phyloP scores from a whole-genome alignment of 495 filamentous ascomycete genomes.

The Clohesyomyces aquaticus region DNA sequence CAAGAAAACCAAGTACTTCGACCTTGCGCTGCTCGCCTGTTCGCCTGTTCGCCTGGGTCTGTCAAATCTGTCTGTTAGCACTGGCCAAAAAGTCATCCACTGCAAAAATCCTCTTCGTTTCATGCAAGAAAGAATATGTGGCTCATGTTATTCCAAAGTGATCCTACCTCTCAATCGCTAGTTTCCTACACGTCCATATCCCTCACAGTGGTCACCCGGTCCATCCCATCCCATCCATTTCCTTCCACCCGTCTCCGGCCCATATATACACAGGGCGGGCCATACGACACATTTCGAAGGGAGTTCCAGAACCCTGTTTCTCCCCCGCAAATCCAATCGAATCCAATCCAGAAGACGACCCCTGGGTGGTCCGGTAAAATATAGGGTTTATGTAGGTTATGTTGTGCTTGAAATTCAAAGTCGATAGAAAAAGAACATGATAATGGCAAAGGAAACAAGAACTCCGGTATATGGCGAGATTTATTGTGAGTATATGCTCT shows the following conservation, averaged over 20 bases:
- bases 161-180: not conserved
- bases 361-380: not conserved
- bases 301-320: not conserved
- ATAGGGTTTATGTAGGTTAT: constrained; percentile 8
- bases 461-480: constrained; percentile 32
- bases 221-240: not conserved
- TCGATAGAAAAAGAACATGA: not conserved
- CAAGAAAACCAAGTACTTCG: too few species aligned
- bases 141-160: not conserved
- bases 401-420: not conserved
- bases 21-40: too few species aligned
- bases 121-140: too few species aligned
- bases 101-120: too few species aligned
- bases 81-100: too few species aligned
- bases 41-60: too few species aligned
- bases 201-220: not conserved
- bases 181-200: not conserved
- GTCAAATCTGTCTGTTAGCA: too few species aligned
- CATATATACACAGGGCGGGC: not conserved
- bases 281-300: too few species aligned
- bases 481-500: constrained; percentile 20
- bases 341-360: not conserved
- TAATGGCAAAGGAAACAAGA: constrained; percentile 6
- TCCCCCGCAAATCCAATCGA: not conserved
- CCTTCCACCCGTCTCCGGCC: not conserved